These are phyloP conservation scores for Avena insularis DNA, from an alignment of 176 grass and related monocot genomes.

Conservation along the genomic window DNA sequence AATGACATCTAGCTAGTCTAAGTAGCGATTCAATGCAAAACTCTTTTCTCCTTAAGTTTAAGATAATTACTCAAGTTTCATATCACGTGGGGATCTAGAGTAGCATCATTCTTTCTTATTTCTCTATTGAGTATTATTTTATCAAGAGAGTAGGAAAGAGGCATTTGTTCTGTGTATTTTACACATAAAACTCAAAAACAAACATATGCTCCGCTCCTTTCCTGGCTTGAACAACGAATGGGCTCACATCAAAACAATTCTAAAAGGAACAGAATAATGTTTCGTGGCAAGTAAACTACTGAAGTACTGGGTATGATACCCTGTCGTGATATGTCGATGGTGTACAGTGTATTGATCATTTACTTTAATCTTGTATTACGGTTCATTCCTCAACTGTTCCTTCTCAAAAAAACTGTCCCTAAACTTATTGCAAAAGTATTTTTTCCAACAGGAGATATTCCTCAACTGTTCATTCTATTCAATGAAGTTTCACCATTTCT, in stretches of 20 bases:
- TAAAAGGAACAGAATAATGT: too few relatives aligned
- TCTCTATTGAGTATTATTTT: not conserved
- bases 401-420: too few relatives aligned
- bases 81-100: not conserved
- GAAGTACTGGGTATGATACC: too few relatives aligned
- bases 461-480: not conserved
- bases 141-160: too few relatives aligned
- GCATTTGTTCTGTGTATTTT: too few relatives aligned
- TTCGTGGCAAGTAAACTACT: too few relatives aligned
- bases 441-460: not conserved
- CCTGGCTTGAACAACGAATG: too few relatives aligned
- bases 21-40: not conserved
- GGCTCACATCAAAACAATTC: too few relatives aligned
- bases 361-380: not conserved
- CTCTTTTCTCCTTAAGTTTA: not conserved
- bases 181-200: too few relatives aligned
- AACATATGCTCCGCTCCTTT: too few relatives aligned
- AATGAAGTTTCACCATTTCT: not conserved
- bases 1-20: not conserved
- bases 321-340: too few relatives aligned
- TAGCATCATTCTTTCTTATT: not conserved
- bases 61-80: not conserved
- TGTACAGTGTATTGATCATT: not conserved
- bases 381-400: not conserved
- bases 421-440: not conserved